Conservation (phyloP, 1,139 yeast species). For the Taiozyma onychis region DNA sequence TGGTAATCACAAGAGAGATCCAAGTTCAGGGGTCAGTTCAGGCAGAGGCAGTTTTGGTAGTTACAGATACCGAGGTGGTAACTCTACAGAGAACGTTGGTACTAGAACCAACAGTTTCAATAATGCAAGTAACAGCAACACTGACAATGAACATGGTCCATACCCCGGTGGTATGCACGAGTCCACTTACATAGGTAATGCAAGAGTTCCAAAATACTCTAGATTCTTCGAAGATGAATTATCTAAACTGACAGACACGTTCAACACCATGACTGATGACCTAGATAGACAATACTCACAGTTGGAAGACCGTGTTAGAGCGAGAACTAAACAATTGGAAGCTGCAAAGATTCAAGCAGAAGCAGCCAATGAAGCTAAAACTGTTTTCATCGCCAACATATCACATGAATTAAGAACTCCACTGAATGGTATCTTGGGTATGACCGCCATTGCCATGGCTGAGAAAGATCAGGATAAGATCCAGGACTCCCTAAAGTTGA, state of each 20-base stretch:
- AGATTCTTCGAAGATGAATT: conserved; percentile 76
- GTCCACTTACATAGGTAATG: conserved; percentile 33
- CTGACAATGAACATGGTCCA: conserved; percentile 3
- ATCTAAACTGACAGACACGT: conserved; percentile 81
- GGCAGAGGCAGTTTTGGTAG: conserved; percentile 2
- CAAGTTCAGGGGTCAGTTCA: conserved; percentile 4
- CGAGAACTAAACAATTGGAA: conserved; percentile 83
- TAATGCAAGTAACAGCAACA: not conserved
- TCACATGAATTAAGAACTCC: conserved; percentile 96
- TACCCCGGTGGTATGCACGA: conserved; percentile 16
- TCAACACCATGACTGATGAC: conserved; percentile 87
- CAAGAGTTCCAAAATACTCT: conserved; percentile 48
- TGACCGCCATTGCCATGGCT: conserved; percentile 91
- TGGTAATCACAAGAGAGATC: conserved; percentile 5
- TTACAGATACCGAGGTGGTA: not conserved
- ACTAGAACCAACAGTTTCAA: not conserved
- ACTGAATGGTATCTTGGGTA: conserved; percentile 89
- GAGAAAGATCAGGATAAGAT: conserved; percentile 65
- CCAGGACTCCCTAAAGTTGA: conserved; percentile 64
- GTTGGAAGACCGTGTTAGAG: conserved; percentile 84
- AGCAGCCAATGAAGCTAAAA: conserved; percentile 90
- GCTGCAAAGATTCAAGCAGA: conserved; percentile 88
- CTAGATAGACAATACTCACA: conserved; percentile 77
- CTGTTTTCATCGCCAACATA: conserved; percentile 91
- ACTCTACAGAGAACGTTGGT: not conserved